A percentile compares a stretch with the other conserved stretches of the same genome.
phyloP scores from a whole-genome alignment of 192 early-diverging fungal genomes.

The Entomortierella chlamydospora region DNA sequence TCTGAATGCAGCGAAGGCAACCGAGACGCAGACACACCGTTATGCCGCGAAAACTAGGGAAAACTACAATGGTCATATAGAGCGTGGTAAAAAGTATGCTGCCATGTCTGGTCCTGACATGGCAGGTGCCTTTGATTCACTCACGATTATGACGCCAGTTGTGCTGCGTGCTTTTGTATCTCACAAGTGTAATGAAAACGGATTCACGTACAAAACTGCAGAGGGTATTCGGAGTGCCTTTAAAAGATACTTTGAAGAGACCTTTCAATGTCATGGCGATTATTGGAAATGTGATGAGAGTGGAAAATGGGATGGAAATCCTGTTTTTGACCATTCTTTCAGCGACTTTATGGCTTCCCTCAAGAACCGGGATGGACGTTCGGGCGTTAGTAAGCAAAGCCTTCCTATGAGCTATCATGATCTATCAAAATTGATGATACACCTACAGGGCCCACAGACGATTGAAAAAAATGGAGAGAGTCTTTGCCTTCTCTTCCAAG shows the following conservation, averaged over 20 bases:
- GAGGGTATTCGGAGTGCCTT: constrained; percentile 20
- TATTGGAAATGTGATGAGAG: constrained; percentile 7
- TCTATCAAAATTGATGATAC: constrained; percentile 9
- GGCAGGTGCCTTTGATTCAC: not conserved
- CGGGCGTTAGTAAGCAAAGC: not conserved
- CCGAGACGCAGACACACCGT: too few relatives aligned
- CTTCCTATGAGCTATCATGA: not conserved
- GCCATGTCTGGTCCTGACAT: too few relatives aligned
- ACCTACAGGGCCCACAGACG: constrained; percentile 1
- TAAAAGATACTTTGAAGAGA: constrained; percentile 16
- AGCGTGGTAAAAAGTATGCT: too few relatives aligned
- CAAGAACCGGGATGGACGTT: constrained; percentile 8
- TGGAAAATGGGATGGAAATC: constrained; percentile 7
- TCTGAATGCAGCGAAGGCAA: too few relatives aligned
- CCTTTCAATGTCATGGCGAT: constrained; percentile 16
- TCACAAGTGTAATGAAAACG: constrained; percentile 4
- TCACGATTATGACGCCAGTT: not conserved
- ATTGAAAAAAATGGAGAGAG: constrained; percentile 4
- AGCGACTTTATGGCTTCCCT: constrained; percentile 4
- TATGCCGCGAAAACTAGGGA: too few relatives aligned
- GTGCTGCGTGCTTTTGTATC: constrained; percentile 18
- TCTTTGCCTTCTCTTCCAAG: constrained; percentile 14
- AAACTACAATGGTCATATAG: too few relatives aligned
- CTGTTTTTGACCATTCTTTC: constrained; percentile 11
- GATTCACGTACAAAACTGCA: constrained; percentile 13